Evolutionary conservation across 2,329 filamentous ascomycete species (phyloP).

Genomic region (Xylaria digitata): DNA sequence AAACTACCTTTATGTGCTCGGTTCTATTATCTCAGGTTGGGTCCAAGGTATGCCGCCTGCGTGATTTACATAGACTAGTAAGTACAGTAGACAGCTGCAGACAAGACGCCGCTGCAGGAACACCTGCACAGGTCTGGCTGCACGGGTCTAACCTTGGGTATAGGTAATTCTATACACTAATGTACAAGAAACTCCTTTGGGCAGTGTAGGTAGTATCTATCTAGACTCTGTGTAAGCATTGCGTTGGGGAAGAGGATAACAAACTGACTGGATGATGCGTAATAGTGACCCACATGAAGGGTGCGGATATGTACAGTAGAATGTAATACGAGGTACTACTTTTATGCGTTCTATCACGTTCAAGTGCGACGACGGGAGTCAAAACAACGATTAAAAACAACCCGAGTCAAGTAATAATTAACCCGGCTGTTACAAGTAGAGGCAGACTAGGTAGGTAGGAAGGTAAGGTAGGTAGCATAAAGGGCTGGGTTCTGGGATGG

Average conservation of each 20-base stretch:
- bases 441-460: not conserved
- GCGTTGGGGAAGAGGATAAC: not conserved
- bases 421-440: constrained; percentile 11
- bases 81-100: not conserved
- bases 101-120: not conserved
- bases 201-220: too few relatives aligned
- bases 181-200: too few relatives aligned
- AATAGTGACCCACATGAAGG: not conserved
- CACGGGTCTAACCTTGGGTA: too few relatives aligned
- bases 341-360: not conserved
- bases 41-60: not conserved
- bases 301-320: not conserved
- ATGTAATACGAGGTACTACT: not conserved
- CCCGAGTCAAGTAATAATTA: constrained; percentile 6
- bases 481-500: too few relatives aligned
- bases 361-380: too few relatives aligned
- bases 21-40: not conserved
- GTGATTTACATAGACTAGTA: not conserved
- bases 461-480: too few relatives aligned
- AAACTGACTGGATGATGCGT: not conserved
- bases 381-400: constrained; percentile 5
- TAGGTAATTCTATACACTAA: too few relatives aligned
- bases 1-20: not conserved
- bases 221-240: not conserved
- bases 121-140: not conserved